Evolutionary conservation across 2,329 filamentous ascomycete genomes (phyloP).

Genomic region (Blastomyces gilchristii): DNA sequence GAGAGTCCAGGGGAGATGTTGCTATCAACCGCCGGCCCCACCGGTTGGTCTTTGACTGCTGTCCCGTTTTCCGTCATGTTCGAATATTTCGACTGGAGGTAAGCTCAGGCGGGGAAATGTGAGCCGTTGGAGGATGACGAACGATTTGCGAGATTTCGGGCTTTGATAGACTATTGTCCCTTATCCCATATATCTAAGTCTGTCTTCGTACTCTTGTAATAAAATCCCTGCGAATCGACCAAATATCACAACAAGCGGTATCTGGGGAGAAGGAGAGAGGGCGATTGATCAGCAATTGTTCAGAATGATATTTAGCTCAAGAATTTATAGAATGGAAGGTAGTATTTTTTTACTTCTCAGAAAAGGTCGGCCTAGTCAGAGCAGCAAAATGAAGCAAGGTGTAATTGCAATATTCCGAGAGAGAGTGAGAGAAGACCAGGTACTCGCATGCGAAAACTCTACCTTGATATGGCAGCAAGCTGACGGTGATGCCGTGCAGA

Average conservation of each 20-base stretch:
- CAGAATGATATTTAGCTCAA: not conserved
- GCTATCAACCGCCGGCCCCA: constrained; percentile 2
- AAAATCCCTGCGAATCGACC: not conserved
- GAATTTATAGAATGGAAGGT: not conserved
- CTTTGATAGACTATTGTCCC: no score
- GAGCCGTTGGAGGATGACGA: not conserved
- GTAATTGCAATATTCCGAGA: not conserved
- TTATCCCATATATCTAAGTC: not conserved
- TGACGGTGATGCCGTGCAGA: not conserved
- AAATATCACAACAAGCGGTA: not conserved
- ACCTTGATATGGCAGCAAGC: not conserved
- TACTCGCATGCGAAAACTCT: not conserved
- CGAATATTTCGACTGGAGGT: not conserved
- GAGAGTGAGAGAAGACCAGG: not conserved
- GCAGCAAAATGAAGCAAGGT: not conserved
- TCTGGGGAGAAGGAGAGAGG: not conserved
- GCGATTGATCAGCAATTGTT: not conserved
- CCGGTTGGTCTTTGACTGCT: not conserved
- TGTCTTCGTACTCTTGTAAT: not conserved
- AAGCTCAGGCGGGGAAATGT: not conserved
- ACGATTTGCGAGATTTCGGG: not conserved
- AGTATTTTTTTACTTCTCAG: not conserved
- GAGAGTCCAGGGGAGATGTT: constrained; percentile 1
- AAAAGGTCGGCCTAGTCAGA: not conserved
- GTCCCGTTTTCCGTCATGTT: not conserved